Conservation (phyloP, 202 grass and related monocot genomes). For the Bolboschoenoplectus hybrid region DNA sequence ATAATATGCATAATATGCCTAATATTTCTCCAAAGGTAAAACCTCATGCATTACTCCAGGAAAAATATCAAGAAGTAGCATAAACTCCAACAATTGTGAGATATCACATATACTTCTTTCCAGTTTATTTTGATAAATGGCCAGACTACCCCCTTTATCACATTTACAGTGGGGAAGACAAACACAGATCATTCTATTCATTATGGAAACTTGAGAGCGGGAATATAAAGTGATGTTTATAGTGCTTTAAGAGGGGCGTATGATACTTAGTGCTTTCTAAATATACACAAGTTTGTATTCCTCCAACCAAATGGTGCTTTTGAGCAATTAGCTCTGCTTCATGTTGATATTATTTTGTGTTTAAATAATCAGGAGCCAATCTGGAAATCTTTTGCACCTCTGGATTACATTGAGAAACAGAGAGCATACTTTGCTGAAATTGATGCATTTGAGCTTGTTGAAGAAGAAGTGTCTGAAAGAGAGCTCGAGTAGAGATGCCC, state of each 20-base stretch:
- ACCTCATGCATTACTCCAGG: neutral
- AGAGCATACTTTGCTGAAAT: conserved; percentile 45
- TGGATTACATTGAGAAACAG: conserved; percentile 46
- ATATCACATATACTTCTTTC: neutral
- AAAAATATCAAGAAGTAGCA: neutral
- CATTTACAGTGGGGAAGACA: neutral
- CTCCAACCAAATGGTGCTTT: neutral
- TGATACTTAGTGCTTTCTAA: neutral
- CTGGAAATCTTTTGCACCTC: neutral
- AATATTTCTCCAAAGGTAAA: neutral
- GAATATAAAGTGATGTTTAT: neutral
- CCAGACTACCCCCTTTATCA: neutral
- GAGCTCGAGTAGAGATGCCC: conserved; percentile 34
- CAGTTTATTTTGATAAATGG: neutral
- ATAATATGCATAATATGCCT: neutral
- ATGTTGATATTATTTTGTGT: neutral
- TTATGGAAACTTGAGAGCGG: neutral
- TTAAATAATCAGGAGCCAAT: conserved; percentile 15
- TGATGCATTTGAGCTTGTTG: conserved; percentile 44
- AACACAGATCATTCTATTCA: neutral
- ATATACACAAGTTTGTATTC: neutral
- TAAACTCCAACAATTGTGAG: neutral
- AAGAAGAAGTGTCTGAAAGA: conserved; percentile 46
- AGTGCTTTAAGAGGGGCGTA: neutral
- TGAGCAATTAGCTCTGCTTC: neutral